Conservation (phyloP, 208 protist species). For the Leishmania martiniquensis region DNA sequence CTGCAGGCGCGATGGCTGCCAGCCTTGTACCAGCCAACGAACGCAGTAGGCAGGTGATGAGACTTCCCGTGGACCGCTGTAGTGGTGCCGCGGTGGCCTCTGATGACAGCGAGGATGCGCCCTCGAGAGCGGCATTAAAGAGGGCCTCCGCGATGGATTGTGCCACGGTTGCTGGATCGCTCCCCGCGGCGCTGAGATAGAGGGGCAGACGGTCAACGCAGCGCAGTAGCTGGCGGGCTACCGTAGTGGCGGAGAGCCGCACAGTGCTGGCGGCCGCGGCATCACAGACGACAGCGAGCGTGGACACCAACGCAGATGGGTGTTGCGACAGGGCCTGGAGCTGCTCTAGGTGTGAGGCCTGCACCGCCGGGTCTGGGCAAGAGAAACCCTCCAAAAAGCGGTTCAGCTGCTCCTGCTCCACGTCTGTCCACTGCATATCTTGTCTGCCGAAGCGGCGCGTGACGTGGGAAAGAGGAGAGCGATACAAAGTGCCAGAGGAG, state of each 20-base stretch:
- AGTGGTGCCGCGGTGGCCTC: slow-evolving; percentile 5
- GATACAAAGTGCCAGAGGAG: not conserved
- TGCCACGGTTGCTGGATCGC: not conserved
- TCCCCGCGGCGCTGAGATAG: slow-evolving; percentile 6
- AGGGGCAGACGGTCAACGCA: slow-evolving; percentile 1
- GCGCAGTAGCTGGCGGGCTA: slow-evolving; percentile 23
- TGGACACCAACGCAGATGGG: slow-evolving; percentile 19
- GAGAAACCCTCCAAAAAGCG: slow-evolving; percentile 41
- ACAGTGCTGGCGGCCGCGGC: slow-evolving; percentile 5
- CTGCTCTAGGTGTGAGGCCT: slow-evolving; percentile 36
- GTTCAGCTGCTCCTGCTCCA: slow-evolving; percentile 35
- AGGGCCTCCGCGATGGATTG: slow-evolving; percentile 4
- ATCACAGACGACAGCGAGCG: slow-evolving; percentile 32
- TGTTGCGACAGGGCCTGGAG: slow-evolving; percentile 30
- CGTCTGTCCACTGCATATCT: slow-evolving; percentile 30
- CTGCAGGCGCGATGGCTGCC: not conserved
- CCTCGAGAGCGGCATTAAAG: not conserved
- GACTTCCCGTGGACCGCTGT: slow-evolving; percentile 16
- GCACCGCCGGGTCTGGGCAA: slow-evolving; percentile 33
- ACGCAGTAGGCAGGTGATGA: slow-evolving; percentile 17
- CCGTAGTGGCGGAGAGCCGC: slow-evolving; percentile 24
- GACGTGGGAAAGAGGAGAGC: slow-evolving; percentile 15
- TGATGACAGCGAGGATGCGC: not conserved
- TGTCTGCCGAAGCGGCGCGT: slow-evolving; percentile 7
- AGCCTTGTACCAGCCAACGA: slow-evolving; percentile 2